Conservation (phyloP, 306 rosid genomes). For the Cucumis hystrix region DNA sequence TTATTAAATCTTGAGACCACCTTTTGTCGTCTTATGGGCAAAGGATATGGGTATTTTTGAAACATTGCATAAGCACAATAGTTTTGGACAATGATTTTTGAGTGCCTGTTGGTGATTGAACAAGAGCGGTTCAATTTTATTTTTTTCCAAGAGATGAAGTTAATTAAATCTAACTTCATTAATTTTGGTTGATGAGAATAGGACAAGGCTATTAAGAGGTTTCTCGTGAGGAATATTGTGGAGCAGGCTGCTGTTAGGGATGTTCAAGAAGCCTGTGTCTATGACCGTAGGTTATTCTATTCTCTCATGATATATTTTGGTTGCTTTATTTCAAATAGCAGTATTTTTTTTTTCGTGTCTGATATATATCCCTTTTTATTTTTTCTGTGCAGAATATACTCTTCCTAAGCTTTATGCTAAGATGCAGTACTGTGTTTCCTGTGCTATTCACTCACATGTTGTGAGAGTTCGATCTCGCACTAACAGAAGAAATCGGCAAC, state of each 20-base stretch:
- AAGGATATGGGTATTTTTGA: no score
- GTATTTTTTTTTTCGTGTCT: background rate
- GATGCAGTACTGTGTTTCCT: conserved; percentile 95
- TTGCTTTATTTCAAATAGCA: background rate
- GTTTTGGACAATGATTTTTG: background rate
- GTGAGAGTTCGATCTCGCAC: conserved; percentile 87
- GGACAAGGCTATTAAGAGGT: conserved; percentile 81
- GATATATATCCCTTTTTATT: background rate
- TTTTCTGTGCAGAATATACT: conserved; percentile 41
- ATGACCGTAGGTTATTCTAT: conserved; percentile 43
- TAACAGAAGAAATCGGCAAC: conserved; percentile 78
- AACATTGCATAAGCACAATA: background rate
- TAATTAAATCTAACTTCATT: background rate
- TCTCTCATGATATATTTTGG: background rate
- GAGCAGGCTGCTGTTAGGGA: conserved; percentile 97
- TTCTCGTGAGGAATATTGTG: conserved; percentile 90
- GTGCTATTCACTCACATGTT: conserved; percentile 95
- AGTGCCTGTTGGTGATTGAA: background rate
- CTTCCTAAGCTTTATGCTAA: conserved; percentile 92
- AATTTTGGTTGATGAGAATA: conserved; percentile 9
- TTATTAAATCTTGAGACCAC: background rate
- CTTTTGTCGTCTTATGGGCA: background rate
- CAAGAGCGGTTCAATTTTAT: background rate
- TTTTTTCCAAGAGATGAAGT: background rate
- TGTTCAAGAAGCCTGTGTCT: conserved; percentile 94